Conservation (phyloP, 345 rosid genomes). For the Eucalyptus albens region DNA sequence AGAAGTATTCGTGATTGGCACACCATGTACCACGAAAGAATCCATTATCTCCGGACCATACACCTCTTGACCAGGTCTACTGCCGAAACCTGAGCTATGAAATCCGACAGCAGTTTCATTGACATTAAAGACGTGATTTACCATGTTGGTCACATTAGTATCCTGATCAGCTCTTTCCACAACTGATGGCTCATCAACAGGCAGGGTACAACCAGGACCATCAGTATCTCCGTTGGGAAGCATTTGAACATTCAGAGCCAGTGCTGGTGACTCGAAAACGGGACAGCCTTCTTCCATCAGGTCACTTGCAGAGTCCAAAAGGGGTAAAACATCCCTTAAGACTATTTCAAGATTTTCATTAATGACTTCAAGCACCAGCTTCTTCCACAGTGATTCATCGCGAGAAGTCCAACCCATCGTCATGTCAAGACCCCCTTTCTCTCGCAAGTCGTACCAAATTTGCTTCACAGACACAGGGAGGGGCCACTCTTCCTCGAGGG, state of each 20-base stretch:
- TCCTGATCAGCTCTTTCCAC: neutral
- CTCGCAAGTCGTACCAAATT: conserved; percentile 70
- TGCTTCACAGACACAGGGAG: conserved; percentile 48
- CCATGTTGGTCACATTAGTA: neutral
- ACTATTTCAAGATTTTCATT: conserved; percentile 14
- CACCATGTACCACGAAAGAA: neutral
- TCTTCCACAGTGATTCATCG: conserved; percentile 18
- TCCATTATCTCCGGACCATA: neutral
- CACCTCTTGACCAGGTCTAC: neutral
- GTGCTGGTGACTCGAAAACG: neutral
- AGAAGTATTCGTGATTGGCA: neutral
- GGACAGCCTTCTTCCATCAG: neutral
- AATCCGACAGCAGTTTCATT: neutral
- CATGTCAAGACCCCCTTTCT: conserved; percentile 17
- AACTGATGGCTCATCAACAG: neutral
- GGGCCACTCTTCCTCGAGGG: conserved; percentile 10
- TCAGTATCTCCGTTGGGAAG: conserved; percentile 1
- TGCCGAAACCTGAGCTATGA: neutral
- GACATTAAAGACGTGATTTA: neutral
- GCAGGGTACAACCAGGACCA: neutral
- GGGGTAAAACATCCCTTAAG: neutral
- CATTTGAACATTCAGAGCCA: conserved; percentile 1
- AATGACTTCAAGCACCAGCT: conserved; percentile 34
- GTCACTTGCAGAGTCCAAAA: neutral
- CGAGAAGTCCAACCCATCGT: conserved; percentile 45